A percentile compares a stretch with the other conserved stretches of the same genome.
Conservation (phyloP, 2,329 filamentous ascomycete species). For the Samsoniella hepiali region DNA sequence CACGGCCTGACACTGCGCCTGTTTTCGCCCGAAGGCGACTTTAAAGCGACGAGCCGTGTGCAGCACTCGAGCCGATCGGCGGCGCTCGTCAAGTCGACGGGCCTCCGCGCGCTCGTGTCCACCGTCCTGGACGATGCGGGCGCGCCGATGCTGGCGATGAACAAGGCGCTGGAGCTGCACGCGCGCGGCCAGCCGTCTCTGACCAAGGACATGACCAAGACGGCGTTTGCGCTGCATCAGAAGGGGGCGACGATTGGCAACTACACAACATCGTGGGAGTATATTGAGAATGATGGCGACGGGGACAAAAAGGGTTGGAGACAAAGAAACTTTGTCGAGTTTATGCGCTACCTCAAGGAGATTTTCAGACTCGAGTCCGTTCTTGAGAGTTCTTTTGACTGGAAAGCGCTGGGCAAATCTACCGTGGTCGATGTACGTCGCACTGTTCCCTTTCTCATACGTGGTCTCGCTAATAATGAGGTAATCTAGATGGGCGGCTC, state of each 20-base stretch:
- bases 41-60: constrained; percentile 27
- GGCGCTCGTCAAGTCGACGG: constrained; percentile 32
- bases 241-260: constrained; percentile 30
- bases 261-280: constrained; percentile 37
- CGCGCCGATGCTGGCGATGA: constrained; percentile 35
- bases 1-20: constrained; percentile 39
- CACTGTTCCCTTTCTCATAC: background rate
- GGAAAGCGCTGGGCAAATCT: constrained; percentile 34
- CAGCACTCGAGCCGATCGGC: constrained; percentile 39
- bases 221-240: constrained; percentile 37
- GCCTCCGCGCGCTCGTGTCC: constrained; percentile 35
- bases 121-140: constrained; percentile 38
- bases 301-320: constrained; percentile 38
- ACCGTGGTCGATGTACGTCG: constrained; percentile 42
- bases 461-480: background rate
- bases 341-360: constrained; percentile 39
- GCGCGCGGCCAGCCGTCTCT: constrained; percentile 31
- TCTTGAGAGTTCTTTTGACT: constrained; percentile 34
- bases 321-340: constrained; percentile 38
- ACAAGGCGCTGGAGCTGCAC: constrained; percentile 32
- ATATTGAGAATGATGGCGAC: constrained; percentile 40
- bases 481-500: constrained; percentile 39
- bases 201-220: constrained; percentile 34
- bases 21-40: constrained; percentile 29
- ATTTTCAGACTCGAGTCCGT: constrained; percentile 37